These are phyloP conservation scores for Colletotrichum tabaci DNA, from an alignment of 2,329 filamentous ascomycete genomes.

Conservation along the genomic window DNA sequence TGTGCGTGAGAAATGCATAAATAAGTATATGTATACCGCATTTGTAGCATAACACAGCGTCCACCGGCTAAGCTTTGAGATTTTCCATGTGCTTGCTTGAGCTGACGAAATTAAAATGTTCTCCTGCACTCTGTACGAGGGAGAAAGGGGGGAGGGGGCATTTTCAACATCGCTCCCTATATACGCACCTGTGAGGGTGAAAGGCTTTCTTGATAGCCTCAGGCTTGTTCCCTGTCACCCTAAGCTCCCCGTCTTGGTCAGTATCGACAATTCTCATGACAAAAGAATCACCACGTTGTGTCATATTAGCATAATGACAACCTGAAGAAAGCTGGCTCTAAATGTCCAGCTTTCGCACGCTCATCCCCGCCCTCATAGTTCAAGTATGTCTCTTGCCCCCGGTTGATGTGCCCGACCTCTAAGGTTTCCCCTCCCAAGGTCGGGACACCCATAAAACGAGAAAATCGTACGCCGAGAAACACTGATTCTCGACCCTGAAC, in stretches of 20 bases:
- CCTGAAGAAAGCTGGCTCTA: background rate
- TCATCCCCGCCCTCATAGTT: slow-evolving; percentile 56
- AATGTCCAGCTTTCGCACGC: slow-evolving; percentile 53
- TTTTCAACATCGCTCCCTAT: no score
- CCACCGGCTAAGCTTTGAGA: background rate
- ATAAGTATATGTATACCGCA: background rate
- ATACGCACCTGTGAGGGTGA: background rate
- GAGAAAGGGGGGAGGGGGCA: no score
- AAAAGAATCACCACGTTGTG: background rate
- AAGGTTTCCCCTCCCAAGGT: no score
- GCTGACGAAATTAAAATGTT: no score
- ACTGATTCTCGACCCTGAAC: background rate
- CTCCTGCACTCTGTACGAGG: no score
- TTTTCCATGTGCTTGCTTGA: background rate
- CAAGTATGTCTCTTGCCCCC: slow-evolving; percentile 47
- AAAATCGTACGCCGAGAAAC: background rate
- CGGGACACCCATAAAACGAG: background rate
- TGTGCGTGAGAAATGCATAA: background rate
- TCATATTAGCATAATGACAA: background rate
- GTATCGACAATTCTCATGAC: background rate
- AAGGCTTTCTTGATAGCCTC: background rate
- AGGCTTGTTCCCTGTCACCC: no score
- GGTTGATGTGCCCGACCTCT: background rate
- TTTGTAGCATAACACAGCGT: background rate
- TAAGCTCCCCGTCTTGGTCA: background rate